Percentiles rank a stretch among this genome's conserved stretches.
Conservation (phyloP, 257 asterid species). For the Ballota nigra region DNA sequence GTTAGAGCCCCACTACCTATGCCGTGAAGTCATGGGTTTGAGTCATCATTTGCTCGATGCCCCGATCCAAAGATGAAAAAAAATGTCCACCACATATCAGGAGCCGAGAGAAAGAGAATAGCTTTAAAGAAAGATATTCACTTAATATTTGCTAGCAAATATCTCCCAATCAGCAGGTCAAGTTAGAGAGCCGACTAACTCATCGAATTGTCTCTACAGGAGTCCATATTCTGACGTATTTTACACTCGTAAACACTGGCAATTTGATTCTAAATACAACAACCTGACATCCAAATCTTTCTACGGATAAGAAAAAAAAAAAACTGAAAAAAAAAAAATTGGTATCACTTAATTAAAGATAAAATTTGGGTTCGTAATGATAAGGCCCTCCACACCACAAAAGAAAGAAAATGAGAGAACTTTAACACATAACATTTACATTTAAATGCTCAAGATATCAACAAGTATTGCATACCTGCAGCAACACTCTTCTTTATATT, state of each 20-base stretch:
- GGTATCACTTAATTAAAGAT: not conserved
- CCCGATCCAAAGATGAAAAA: too few species aligned
- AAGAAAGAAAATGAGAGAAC: not conserved
- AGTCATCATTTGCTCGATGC: too few species aligned
- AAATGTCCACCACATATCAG: not conserved
- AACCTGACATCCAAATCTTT: slow-evolving; percentile 4
- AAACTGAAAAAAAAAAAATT: not conserved
- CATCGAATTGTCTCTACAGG: slow-evolving; percentile 9
- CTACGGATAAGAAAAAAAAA: not conserved
- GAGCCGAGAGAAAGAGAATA: slow-evolving; percentile 9
- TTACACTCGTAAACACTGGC: not conserved
- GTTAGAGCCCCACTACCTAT: too few species aligned
- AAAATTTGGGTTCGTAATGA: not conserved
- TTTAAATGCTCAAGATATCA: slow-evolving; percentile 12
- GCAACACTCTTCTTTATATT: slow-evolving; percentile 53
- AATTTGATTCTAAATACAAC: not conserved
- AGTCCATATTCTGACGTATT: not conserved
- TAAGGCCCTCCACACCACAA: not conserved
- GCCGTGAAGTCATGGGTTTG: too few species aligned
- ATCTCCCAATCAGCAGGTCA: not conserved
- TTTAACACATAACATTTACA: not conserved
- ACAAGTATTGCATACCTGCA: slow-evolving; percentile 57
- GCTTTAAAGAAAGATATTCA: not conserved
- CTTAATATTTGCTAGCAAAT: slow-evolving; percentile 12
- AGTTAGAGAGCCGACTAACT: slow-evolving; percentile 4